phyloP scores from a whole-genome alignment of 768 basidiomycete genomes.

The Tricholoma terreum region DNA sequence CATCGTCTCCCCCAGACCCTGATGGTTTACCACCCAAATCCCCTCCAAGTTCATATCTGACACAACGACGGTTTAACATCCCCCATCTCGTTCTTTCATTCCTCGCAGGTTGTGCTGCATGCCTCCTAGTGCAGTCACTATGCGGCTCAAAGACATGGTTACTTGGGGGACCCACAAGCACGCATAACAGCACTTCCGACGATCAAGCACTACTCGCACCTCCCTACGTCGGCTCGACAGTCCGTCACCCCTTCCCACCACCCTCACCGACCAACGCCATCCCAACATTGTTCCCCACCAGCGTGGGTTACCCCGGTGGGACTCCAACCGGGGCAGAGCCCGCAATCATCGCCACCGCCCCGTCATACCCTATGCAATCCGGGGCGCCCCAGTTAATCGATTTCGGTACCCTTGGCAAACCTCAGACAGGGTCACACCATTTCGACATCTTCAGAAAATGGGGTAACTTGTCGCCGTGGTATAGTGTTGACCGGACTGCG shows the following conservation, averaged over 20 bases:
- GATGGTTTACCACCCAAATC: conserved; percentile 4
- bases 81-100: conserved; percentile 50
- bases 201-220: conserved; percentile 42
- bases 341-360: conserved; percentile 68
- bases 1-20: background rate
- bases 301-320: conserved; percentile 72
- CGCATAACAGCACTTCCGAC: conserved; percentile 8
- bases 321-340: conserved; percentile 82
- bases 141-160: conserved; percentile 39
- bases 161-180: conserved; percentile 12
- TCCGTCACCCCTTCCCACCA: conserved; percentile 69
- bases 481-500: conserved; percentile 57
- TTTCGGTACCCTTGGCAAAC: conserved; percentile 35
- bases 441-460: conserved; percentile 75
- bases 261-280: conserved; percentile 67
- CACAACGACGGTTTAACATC: conserved; percentile 27
- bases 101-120: conserved; percentile 48
- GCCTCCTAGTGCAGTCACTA: conserved; percentile 48
- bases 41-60: conserved; percentile 8
- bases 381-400: conserved; percentile 62
- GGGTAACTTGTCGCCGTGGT: conserved; percentile 89
- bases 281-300: conserved; percentile 71
- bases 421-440: conserved; percentile 25
- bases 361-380: conserved; percentile 74
- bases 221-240: conserved; percentile 71